These are phyloP conservation scores for Sphagnum fallax DNA, from an alignment of 228 moss, liverwort and hornwort species.

Conservation along the genomic window DNA sequence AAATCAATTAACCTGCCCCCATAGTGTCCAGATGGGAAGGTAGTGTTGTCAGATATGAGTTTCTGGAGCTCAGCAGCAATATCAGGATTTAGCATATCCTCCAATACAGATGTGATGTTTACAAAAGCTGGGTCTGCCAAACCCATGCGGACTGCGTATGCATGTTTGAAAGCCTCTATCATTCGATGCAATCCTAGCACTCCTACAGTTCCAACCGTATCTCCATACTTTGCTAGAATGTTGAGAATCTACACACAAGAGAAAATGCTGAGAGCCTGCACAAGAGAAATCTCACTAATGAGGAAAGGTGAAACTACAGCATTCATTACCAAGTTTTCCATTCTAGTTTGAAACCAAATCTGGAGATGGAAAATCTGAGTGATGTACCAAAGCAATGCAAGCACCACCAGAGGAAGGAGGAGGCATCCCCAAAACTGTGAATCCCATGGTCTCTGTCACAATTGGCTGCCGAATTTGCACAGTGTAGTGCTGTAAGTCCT, in stretches of 20 bases:
- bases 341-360: neutral
- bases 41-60: slow-evolving; percentile 56
- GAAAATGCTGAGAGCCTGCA: neutral
- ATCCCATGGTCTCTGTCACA: slow-evolving; percentile 52
- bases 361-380: neutral
- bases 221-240: slow-evolving; percentile 50
- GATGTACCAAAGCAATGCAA: slow-evolving; percentile 42
- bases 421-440: slow-evolving; percentile 66
- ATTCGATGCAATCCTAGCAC: slow-evolving; percentile 64
- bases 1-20: slow-evolving; percentile 58
- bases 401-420: slow-evolving; percentile 84
- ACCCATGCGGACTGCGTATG: slow-evolving; percentile 64
- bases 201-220: slow-evolving; percentile 18
- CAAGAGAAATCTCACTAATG: neutral
- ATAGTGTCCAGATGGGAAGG: slow-evolving; percentile 57
- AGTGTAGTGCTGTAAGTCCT: slow-evolving; percentile 52
- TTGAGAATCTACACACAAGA: slow-evolving; percentile 58
- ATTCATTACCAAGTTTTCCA: neutral
- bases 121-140: slow-evolving; percentile 66
- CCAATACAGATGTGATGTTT: slow-evolving; percentile 42
- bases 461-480: slow-evolving; percentile 43
- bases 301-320: neutral
- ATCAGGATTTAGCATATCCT: slow-evolving; percentile 59
- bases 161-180: slow-evolving; percentile 85
- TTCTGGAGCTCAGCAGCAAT: slow-evolving; percentile 50